Evolutionary conservation across 805 yeast species (phyloP).

Genomic region (Candida adriatica): DNA sequence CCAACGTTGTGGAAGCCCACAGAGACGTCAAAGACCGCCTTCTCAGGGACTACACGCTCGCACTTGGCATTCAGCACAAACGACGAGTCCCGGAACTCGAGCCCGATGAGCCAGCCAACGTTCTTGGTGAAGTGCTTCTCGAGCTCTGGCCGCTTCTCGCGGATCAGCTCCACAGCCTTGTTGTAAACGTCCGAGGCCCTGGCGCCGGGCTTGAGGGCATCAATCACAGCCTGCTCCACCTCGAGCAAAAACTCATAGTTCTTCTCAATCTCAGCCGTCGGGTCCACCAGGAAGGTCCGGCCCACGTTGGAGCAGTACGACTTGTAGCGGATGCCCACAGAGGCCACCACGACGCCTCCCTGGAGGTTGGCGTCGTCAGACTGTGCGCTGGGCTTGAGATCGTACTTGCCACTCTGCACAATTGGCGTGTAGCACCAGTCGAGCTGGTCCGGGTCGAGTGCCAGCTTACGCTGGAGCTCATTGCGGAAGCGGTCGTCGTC

Average conservation of each 20-base stretch:
- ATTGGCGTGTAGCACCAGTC: slow-evolving; percentile 96
- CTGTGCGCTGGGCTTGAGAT: slow-evolving; percentile 75
- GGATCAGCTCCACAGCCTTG: slow-evolving; percentile 53
- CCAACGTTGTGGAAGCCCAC: slow-evolving; percentile 67
- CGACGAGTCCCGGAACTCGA: slow-evolving; percentile 79
- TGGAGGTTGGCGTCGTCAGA: slow-evolving; percentile 58
- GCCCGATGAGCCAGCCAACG: slow-evolving; percentile 83
- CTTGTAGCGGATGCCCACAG: slow-evolving; percentile 81
- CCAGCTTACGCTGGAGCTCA: slow-evolving; percentile 46
- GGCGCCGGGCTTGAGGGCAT: slow-evolving; percentile 58
- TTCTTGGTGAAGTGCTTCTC: slow-evolving; percentile 62
- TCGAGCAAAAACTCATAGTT: slow-evolving; percentile 72
- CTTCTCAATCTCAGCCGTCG: slow-evolving; percentile 67
- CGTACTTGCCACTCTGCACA: slow-evolving; percentile 78
- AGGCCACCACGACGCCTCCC: slow-evolving; percentile 76
- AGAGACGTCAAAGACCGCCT: slow-evolving; percentile 68
- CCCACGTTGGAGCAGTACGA: slow-evolving; percentile 84
- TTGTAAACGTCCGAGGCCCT: slow-evolving; percentile 57
- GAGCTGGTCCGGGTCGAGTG: slow-evolving; percentile 65
- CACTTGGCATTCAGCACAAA: slow-evolving; percentile 68
- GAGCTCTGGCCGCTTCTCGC: slow-evolving; percentile 59
- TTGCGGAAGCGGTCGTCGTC: slow-evolving; percentile 70
- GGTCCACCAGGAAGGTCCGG: slow-evolving; percentile 86
- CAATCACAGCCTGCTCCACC: slow-evolving; percentile 60
- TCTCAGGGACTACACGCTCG: slow-evolving; percentile 59